Conservation (phyloP, 2,329 filamentous ascomycete genomes). For the Metarhizium humberi region DNA sequence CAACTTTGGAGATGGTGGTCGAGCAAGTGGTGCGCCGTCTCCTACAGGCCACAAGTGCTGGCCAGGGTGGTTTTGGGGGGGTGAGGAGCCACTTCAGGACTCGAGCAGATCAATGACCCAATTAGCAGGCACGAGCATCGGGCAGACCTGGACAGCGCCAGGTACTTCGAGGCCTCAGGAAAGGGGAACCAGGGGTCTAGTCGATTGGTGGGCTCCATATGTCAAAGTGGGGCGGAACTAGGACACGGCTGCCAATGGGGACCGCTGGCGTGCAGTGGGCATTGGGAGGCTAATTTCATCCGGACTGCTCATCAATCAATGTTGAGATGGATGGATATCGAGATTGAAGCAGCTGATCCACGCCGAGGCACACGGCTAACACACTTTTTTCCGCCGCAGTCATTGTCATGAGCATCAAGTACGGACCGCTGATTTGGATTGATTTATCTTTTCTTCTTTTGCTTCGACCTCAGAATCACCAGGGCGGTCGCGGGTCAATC, state of each 20-base stretch:
- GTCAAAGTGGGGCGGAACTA: background rate
- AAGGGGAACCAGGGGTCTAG: conserved; percentile 9
- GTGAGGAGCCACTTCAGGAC: background rate
- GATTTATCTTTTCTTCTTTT: too few relatives aligned
- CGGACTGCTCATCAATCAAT: background rate
- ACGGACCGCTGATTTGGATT: too few relatives aligned
- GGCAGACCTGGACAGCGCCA: too few relatives aligned
- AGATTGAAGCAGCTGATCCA: too few relatives aligned
- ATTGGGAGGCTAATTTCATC: conserved; percentile 10
- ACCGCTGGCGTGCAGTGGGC: background rate
- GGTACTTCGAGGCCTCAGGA: conserved; percentile 3
- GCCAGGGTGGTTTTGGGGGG: too few relatives aligned
- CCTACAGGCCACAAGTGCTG: too few relatives aligned
- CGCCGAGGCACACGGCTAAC: too few relatives aligned
- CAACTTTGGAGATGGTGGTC: conserved; percentile 6
- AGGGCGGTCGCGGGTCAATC: too few relatives aligned
- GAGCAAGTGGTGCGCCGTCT: background rate
- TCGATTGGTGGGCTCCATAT: background rate
- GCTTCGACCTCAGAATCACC: too few relatives aligned
- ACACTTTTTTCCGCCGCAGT: too few relatives aligned
- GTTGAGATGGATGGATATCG: too few relatives aligned
- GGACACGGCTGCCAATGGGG: background rate
- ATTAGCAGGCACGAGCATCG: conserved; percentile 2
- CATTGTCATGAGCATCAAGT: too few relatives aligned
- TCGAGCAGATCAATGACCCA: background rate